Evolutionary conservation across 352 stramenopile species (phyloP), one percentile per base, ranked within the genome.

Genomic region (Globisporangium irregulare): DNA sequence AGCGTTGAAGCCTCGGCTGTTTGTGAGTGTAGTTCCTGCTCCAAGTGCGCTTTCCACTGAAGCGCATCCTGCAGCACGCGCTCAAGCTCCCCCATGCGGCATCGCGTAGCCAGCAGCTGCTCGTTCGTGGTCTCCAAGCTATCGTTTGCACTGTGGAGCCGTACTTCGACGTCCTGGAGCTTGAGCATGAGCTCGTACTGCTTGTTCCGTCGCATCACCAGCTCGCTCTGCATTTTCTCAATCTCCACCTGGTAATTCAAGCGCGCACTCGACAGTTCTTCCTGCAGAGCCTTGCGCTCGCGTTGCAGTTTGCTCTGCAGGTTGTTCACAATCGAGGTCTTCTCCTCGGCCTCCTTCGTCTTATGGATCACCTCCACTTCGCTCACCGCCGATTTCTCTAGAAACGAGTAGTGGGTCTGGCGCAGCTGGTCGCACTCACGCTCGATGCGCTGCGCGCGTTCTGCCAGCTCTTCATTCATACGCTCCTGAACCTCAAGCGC

Each of bases 151-250:
- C 75, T 68, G 32, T 92, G 86, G 1, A 91, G 59, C 24, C 73
- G 74, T 25, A 76, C 76, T 41, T 94, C 80, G 0, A 76, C 73
- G 9, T 88, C 78, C 64, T 92, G 86, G 12, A 94, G 68, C 48
- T 84, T 78, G 10, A 91, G 67, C 25, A 84, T 88, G 18, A 94
- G 77, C n/a, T 94, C 86, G 62, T 92, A 94, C 55, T 94, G 84
- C 51, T 89, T 91, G 59, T 86, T 92, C 15, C 86, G 78, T 1
- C 86, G 75, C 76, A 89, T 81, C 0, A 92, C 79, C 0, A 94
- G 67, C 74, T 94, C 86, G 12, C 72, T 86, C 62, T 92, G 81
- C 38, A 89, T 73, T 46, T 84, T 81, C 22, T 92, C 84, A 3
- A 89, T 75, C 66, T 89, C 75, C 32, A 91, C 66, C 38, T 90